A percentile compares a stretch with the other conserved stretches of the same genome.
Evolutionary conservation across 495 filamentous ascomycete genomes (phyloP).

Genomic region (Penicillium samsonianum): DNA sequence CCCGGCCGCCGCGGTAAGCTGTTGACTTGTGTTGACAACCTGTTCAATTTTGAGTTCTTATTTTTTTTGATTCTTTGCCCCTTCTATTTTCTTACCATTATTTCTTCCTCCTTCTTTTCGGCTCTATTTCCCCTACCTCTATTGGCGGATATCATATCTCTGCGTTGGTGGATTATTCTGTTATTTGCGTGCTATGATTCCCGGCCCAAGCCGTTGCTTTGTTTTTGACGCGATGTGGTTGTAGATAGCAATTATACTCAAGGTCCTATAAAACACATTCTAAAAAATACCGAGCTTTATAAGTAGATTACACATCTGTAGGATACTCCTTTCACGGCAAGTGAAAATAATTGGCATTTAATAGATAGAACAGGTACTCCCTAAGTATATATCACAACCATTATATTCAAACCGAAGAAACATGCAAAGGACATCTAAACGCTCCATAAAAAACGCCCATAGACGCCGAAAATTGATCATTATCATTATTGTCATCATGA

Average conservation of each 20-base stretch:
- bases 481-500: constrained; percentile 21
- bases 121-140: neutral
- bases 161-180: constrained; percentile 1
- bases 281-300: neutral
- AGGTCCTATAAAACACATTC: neutral
- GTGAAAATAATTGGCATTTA: neutral
- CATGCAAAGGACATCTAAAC: neutral
- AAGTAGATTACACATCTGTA: neutral
- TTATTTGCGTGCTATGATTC: constrained; percentile 10
- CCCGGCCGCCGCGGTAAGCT: constrained; percentile 62
- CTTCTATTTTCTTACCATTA: constrained; percentile 2
- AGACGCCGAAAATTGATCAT: constrained; percentile 10
- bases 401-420: neutral
- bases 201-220: constrained; percentile 2
- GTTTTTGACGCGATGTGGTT: neutral
- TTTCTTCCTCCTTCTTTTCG: constrained; percentile 1
- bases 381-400: neutral
- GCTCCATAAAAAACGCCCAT: neutral
- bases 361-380: neutral
- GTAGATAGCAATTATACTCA: constrained; percentile 10
- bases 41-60: constrained; percentile 13
- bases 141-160: neutral
- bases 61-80: neutral
- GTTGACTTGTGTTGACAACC: neutral
- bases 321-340: neutral